Evolutionary conservation across 75 land plant genomes (phyloP).

Genomic region (Sequoiadendron giganteum): DNA sequence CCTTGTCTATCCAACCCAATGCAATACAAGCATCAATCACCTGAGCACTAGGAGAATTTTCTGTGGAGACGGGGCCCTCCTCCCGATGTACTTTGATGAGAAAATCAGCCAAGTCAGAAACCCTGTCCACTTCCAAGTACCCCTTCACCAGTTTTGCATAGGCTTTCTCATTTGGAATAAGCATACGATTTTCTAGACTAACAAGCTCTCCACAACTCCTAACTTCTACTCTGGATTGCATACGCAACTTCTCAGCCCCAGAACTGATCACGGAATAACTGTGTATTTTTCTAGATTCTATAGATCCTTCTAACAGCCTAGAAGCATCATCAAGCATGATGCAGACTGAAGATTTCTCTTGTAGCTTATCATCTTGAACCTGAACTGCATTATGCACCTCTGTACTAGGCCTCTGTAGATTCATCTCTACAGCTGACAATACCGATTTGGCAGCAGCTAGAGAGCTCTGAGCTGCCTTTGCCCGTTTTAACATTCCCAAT

Average conservation of each 20-base stretch:
- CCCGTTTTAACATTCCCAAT: conserved; percentile 50
- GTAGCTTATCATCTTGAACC: background rate
- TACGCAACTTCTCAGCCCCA: conserved; percentile 37
- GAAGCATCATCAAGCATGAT: conserved; percentile 22
- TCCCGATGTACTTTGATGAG: conserved; percentile 48
- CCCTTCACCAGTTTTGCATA: conserved; percentile 57
- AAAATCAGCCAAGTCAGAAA: conserved; percentile 50
- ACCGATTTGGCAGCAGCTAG: conserved; percentile 34
- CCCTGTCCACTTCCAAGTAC: conserved; percentile 56
- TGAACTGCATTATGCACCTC: background rate
- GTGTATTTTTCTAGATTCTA: background rate
- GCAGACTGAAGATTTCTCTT: background rate
- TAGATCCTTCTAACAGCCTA: background rate
- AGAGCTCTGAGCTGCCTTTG: conserved; percentile 45
- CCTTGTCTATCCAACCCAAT: conserved; percentile 58
- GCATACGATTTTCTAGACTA: conserved; percentile 49
- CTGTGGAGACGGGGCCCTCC: conserved; percentile 36
- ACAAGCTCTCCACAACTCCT: conserved; percentile 42
- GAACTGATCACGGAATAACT: conserved; percentile 22
- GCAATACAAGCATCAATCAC: conserved; percentile 65
- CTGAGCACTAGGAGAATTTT: conserved; percentile 46
- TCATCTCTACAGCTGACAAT: conserved; percentile 17
- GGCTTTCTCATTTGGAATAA: conserved; percentile 52
- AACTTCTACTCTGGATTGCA: conserved; percentile 20
- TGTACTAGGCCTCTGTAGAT: background rate